phyloP scores from a whole-genome alignment of 1,284 basidiomycete species.

The Anthracocystis panici-leucophaei region DNA sequence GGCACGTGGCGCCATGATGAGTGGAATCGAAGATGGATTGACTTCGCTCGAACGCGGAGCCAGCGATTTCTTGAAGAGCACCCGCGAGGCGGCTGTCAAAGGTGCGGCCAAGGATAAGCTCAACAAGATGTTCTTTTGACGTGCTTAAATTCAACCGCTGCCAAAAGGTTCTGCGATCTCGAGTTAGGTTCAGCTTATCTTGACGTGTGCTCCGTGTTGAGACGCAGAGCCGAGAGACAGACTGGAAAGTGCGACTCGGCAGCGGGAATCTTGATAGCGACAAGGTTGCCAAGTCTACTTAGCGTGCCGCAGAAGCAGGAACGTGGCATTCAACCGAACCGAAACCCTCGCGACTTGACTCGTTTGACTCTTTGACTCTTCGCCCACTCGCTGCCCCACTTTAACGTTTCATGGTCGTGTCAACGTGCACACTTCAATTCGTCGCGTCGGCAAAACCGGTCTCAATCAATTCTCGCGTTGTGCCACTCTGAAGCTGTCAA shows the following conservation, averaged over 20 bases:
- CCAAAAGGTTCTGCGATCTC: no score
- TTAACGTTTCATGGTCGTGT: not conserved
- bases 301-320: not conserved
- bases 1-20: slow-evolving; percentile 56
- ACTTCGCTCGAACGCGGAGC: slow-evolving; percentile 55
- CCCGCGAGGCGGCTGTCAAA: slow-evolving; percentile 59
- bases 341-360: not conserved
- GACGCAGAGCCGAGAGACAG: no score
- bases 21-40: slow-evolving; percentile 58
- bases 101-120: slow-evolving; percentile 59
- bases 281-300: not conserved
- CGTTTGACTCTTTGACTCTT: no score
- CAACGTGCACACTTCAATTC: not conserved
- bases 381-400: no score
- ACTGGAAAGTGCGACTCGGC: no score
- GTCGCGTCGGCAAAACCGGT: not conserved
- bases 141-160: not conserved
- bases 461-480: no score
- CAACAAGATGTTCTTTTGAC: slow-evolving; percentile 48
- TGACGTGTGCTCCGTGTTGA: no score
- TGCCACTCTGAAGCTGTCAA: not conserved
- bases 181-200: no score
- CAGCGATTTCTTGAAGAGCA: slow-evolving; percentile 60
- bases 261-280: not conserved
- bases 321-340: not conserved